Evolutionary conservation across 1,284 basidiomycete genomes (phyloP), one percentile per base, ranked within the genome.

Genomic region (Austroboletus sp.): DNA sequence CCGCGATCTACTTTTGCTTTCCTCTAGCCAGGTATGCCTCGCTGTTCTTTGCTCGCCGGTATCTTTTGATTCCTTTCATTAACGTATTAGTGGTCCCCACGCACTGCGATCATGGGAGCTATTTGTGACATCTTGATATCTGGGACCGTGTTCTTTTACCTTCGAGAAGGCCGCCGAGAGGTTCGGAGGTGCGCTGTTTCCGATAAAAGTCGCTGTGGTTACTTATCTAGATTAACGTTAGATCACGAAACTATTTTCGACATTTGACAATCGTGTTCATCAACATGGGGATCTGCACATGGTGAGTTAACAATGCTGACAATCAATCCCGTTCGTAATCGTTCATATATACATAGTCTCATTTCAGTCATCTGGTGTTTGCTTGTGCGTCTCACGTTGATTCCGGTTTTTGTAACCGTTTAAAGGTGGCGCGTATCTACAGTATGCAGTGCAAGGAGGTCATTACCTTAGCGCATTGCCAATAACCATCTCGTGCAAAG

Each of bases 141-240:
- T 0, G 50, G 50, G 2, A 54, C 54, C 11, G 54, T 56, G 4
- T 56, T 56, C 12, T 55, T 53, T n/a, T 53, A 55, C 23, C 50
- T 53, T 37, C 42, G 53, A 34, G 50, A 34, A 40, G 50, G 52
- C 1, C 39, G 26, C 27, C 36, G 51, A 35, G 13, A 16, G 17
- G 11, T 57, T 27, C 43, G 9, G 10, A 46, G 38, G 53, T 53
- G 16, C 1, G 33, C 23, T 6, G 1, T 16, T 34, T 19, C 17
- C 16, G 11, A 11, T 9, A 16, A 19, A 34, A 19, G 9, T 12
- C 10, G 21, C 1, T n/a, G 6, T 16, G 9, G 16, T 3, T n/a
- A 25, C 17, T 6, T 19, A 12, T 21, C 21, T 5, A 21, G 5
- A 21, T 2, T 11, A 30, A 26, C 3, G 2, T 13, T 7, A 54